Base-by-base conservation (phyloP, 2,329 filamentous ascomycete species). In the Plenodomus lindquistii region DNA sequence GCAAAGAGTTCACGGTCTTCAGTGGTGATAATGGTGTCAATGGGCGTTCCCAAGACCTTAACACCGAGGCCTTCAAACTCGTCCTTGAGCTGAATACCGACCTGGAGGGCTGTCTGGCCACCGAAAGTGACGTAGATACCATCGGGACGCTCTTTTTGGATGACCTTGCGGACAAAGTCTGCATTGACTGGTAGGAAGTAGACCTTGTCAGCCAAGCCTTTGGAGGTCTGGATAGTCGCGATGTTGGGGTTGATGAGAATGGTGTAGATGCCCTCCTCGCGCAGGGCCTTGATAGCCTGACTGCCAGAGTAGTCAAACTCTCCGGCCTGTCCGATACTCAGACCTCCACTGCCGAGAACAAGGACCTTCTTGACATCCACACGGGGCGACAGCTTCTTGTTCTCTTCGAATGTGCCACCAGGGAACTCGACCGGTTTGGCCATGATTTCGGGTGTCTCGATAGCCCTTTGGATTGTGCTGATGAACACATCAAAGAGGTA, bases 191-290 rank as follows among this genome's bases (percentile, higher is more conserved):
- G 94, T 37, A 97, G 80, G 81, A 97, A 99, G 77, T 97, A 99
- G 42, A 99, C 94, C 80, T 97, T 97, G 75, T 99, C 94, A 13
- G 94, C 94, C 44, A 99, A 80, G 57, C 94, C 94, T 77, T 97
- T 97, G 44, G 94, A 97, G 4, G 94, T 99, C 74, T 99, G 94
- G 55, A 97, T 97, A 0, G 94, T 99, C 59, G 94, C 94, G 71
- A 99, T 97, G 72, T 99, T 99, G 48, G 94, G 94, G 77, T 99
- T 99, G 81, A 99, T 97, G 55, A 99, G 80, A 56, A 99, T 87
- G 2, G 94, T 97, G 79, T 97, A 97, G 65, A 97, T 97, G 52
- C 92, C 93, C 76, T 97, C 94, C 73, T 97, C 89, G 76, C 97
- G 97, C 64, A 99, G 72, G 31, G 94, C 94, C 79, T 99, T 99